Evolutionary conservation across 176 grass and related monocot species (phyloP), one percentile per base, ranked within the genome.

Genomic region (Cenchrus fungigraminus): DNA sequence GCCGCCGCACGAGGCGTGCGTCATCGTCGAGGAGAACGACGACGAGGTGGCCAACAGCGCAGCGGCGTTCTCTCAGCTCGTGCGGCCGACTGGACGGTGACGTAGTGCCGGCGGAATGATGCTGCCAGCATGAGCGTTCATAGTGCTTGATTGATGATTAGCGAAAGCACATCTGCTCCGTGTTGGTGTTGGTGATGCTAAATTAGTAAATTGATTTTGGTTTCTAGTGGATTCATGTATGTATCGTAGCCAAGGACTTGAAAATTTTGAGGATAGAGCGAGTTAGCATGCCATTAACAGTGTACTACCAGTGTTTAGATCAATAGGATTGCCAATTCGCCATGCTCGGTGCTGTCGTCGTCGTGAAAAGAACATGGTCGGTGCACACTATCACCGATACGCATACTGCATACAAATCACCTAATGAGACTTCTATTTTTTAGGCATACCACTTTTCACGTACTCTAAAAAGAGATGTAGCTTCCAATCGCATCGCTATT

Each of bases 11-110:
- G 89, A 91, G 75, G 7, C 81, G 19, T 42, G 57, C 83, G 73
- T 73, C 25, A 51, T 88, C 31, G n/a, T 85, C 1, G 90, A 91
- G 84, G 79, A 86, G 65, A 9, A 37, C 22, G 91, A 92, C 19
- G 81, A 89, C 49, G 65, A 80, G 47, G 65, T 77, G 6, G 78
- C 76, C 40, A 89, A 83, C 65, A 80, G 84, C 67, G 87, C 25
- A 25, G 25, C 59, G 6, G 84, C 82, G 0, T 92, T 90, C 84
- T 92, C 91, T 66, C 91, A 92, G 87, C 71, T 90, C 42, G 85
- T 92, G 77, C 85, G 84, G 28, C 91, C 91, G 10, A 85, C 91
- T 6, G 91, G 91, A 1, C 87, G 91, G 85, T 92, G 84, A 92
- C 86, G 84, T 89, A 76, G 31, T 76, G 9, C 52, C 53, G 17